Conservation (phyloP, 768 basidiomycete genomes). For the Pisolithus orientalis region DNA sequence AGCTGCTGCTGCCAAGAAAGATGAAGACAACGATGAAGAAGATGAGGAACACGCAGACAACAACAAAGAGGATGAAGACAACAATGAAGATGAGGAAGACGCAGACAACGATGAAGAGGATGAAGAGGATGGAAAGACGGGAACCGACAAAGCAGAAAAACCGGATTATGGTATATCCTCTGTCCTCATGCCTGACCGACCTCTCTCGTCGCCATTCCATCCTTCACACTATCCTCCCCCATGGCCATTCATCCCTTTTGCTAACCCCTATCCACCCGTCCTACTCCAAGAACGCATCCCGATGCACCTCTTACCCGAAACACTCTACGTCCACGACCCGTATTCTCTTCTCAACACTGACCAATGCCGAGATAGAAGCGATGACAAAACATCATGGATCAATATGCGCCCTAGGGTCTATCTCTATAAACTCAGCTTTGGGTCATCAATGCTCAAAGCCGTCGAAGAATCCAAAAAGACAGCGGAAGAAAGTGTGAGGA, state of each 20-base stretch:
- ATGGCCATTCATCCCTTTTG: conserved; percentile 38
- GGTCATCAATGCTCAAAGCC: not conserved
- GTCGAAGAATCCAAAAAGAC: conserved; percentile 3
- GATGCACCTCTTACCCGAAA: conserved; percentile 32
- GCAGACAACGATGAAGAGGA: not conserved
- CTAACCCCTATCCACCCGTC: conserved; percentile 9
- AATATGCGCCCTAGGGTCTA: conserved; percentile 26
- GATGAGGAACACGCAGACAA: too few species aligned
- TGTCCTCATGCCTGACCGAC: conserved; percentile 2
- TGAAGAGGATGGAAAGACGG: not conserved
- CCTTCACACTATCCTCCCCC: conserved; percentile 32
- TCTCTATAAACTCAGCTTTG: conserved; percentile 24
- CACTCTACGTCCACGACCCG: conserved; percentile 40
- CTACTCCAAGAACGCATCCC: conserved; percentile 31
- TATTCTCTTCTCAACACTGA: conserved; percentile 25
- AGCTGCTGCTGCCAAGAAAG: not conserved
- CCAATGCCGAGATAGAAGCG: not conserved
- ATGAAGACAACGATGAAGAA: not conserved
- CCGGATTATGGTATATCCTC: not conserved
- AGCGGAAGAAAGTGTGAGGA: conserved; percentile 6
- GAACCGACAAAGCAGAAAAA: not conserved
- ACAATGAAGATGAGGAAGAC: too few species aligned
- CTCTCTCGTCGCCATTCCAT: conserved; percentile 25
- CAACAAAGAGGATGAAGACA: not conserved
- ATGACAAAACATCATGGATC: conserved; percentile 18